Evolutionary conservation across 2,329 filamentous ascomycete species (phyloP).

Genomic region (Claviceps humidiphila): DNA sequence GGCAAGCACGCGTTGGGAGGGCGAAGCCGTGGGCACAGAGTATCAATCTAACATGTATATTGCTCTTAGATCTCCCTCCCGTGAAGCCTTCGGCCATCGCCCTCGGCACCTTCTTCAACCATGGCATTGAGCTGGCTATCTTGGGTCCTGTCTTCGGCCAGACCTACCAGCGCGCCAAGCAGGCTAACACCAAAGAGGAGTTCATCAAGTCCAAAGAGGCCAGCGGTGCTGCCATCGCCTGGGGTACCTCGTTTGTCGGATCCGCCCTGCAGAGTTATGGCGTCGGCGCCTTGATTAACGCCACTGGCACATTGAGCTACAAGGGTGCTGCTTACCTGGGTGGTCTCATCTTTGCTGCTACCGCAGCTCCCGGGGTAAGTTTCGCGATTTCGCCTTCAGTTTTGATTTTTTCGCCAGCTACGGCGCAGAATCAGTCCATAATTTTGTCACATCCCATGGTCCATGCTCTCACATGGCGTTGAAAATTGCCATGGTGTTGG

Average conservation of each 20-base stretch:
- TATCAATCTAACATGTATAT: background rate
- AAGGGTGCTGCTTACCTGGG: constrained; percentile 95
- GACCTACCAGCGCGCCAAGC: constrained; percentile 85
- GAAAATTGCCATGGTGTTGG: background rate
- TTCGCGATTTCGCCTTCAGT: background rate
- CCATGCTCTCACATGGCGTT: background rate
- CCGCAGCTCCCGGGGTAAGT: constrained; percentile 69
- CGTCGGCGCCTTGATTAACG: constrained; percentile 82
- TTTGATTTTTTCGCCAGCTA: background rate
- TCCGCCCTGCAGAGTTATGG: constrained; percentile 83
- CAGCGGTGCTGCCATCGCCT: constrained; percentile 71
- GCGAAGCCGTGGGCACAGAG: background rate
- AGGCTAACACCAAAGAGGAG: constrained; percentile 89
- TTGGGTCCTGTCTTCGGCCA: constrained; percentile 84
- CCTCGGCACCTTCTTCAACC: constrained; percentile 90
- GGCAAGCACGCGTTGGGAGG: background rate
- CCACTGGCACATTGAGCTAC: constrained; percentile 87
- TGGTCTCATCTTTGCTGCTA: constrained; percentile 80
- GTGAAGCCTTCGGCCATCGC: constrained; percentile 98
- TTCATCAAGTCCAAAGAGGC: constrained; percentile 91
- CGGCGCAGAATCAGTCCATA: background rate
- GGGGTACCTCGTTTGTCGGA: constrained; percentile 81
- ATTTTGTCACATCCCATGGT: background rate
- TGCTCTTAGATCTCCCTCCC: constrained; percentile 42
- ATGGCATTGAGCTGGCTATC: constrained; percentile 77